These are phyloP conservation scores for Schizophyllum commune DNA, from an alignment of 1,284 basidiomycete genomes.

Conservation along the genomic window DNA sequence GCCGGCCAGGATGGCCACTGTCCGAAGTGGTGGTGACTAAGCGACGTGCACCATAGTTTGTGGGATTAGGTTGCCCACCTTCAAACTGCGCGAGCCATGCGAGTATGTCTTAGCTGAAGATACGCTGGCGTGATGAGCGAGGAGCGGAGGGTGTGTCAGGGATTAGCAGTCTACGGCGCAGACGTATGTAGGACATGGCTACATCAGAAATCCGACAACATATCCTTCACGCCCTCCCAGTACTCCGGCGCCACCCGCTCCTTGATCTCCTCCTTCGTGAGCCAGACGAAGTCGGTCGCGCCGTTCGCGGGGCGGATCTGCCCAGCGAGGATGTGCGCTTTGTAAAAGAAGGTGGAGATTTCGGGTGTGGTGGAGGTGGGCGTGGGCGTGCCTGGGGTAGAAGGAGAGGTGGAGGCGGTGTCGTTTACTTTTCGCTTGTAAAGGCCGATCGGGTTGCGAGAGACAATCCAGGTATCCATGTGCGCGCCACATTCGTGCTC, in stretches of 20 bases:
- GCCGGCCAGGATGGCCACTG: no score
- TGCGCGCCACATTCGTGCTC: constrained; percentile 57
- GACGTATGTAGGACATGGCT: background rate
- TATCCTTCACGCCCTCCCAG: constrained; percentile 72
- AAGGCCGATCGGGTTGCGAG: constrained; percentile 66
- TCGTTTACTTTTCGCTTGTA: constrained; percentile 35
- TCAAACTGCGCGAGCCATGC: no score
- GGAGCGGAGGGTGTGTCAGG: background rate
- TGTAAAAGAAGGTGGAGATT: constrained; percentile 60
- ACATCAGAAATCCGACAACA: constrained; percentile 64
- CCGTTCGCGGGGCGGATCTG: constrained; percentile 51
- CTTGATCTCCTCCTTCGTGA: constrained; percentile 83
- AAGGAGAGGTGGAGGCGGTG: constrained; percentile 10
- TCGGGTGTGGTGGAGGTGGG: background rate
- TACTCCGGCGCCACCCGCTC: constrained; percentile 56
- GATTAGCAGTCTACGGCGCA: background rate
- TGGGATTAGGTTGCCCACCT: no score
- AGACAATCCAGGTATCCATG: constrained; percentile 81
- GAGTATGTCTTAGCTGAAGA: no score
- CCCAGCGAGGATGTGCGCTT: constrained; percentile 76
- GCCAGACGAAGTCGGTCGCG: constrained; percentile 78
- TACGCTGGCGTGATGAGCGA: no score
- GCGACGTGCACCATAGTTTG: no score
- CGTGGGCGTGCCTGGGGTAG: background rate
- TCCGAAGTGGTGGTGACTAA: no score